phyloP scores from a whole-genome alignment of 2,329 filamentous ascomycete species.

The Simplicillium sp. region DNA sequence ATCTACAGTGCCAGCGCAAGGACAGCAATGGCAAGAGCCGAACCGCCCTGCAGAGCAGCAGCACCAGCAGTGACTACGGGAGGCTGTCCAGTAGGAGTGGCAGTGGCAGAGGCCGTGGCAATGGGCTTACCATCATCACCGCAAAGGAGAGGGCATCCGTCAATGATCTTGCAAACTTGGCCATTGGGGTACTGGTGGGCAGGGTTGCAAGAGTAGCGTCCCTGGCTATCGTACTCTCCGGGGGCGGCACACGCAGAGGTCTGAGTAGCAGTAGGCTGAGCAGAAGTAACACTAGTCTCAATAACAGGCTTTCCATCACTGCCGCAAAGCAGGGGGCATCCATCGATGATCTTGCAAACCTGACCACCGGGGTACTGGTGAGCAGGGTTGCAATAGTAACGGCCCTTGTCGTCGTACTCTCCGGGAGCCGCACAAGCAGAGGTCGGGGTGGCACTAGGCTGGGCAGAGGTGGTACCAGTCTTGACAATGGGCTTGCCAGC shows the following conservation, averaged over 20 bases:
- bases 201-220: conserved; percentile 13
- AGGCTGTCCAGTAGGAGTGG: too few relatives aligned
- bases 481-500: conserved; percentile 3
- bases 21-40: too few relatives aligned
- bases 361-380: conserved; percentile 3
- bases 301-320: background rate
- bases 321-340: conserved; percentile 1
- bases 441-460: background rate
- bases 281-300: too few relatives aligned
- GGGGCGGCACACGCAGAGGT: conserved; percentile 6
- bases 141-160: conserved; percentile 9
- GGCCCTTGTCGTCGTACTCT: background rate
- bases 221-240: conserved; percentile 7
- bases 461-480: background rate
- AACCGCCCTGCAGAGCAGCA: too few relatives aligned
- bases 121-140: conserved; percentile 5
- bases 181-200: conserved; percentile 11
- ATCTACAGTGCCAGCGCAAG: too few relatives aligned
- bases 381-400: conserved; percentile 3
- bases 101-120: background rate
- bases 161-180: conserved; percentile 8
- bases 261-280: background rate
- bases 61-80: too few relatives aligned
- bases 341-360: background rate
- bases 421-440: background rate